A percentile compares a stretch with the other conserved stretches of the same genome.
These are phyloP conservation scores for Kurtzmaniella fragi DNA, from an alignment of 805 yeast species.

Conservation along the genomic window DNA sequence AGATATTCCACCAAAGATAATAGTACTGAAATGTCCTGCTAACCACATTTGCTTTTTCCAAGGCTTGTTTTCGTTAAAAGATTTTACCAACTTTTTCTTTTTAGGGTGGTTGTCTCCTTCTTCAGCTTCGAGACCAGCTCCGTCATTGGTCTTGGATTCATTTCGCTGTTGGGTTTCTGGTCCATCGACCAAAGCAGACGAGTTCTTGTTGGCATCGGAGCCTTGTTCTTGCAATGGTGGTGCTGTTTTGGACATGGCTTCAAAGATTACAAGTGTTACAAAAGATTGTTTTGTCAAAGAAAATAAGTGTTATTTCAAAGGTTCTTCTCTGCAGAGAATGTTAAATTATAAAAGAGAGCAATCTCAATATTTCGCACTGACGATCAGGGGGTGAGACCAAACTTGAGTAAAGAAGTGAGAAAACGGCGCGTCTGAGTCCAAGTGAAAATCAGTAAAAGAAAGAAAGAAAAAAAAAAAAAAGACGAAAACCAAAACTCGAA, in stretches of 20 bases:
- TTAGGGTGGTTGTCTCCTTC: slow-evolving; percentile 4
- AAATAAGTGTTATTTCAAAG: background rate
- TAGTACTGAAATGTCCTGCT: slow-evolving; percentile 46
- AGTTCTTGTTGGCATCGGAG: background rate
- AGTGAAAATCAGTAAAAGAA: no score
- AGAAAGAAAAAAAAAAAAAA: no score
- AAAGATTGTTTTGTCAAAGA: background rate
- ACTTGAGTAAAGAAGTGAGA: no score
- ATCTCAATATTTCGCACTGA: no score
- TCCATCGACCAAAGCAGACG: slow-evolving; percentile 1
- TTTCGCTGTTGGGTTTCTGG: slow-evolving; percentile 11
- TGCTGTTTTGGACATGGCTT: no score
- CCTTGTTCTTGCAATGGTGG: background rate
- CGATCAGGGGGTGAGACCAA: no score
- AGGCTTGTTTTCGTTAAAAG: slow-evolving; percentile 25
- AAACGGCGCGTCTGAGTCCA: no score
- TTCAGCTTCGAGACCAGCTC: slow-evolving; percentile 9
- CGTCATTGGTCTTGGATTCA: slow-evolving; percentile 9
- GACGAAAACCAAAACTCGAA: no score
- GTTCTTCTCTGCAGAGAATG: background rate
- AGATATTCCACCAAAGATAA: slow-evolving; percentile 41
- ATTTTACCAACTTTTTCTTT: slow-evolving; percentile 26
- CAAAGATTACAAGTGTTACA: background rate
- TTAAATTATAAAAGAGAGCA: no score
- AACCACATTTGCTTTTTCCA: slow-evolving; percentile 49